Evolutionary conservation across 164 flowering plant species (phyloP).

Genomic region (Vitis vinifera): ASM3070453v1 NC_081817.1:28271001-28271500

Average conservation of each 20-base stretch:
- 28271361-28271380: too few relatives aligned
- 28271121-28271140: constrained; percentile 67
- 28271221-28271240: too few relatives aligned
- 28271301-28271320: too few relatives aligned
- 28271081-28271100: constrained; percentile 56
- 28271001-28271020: neutral
- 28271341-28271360: too few relatives aligned
- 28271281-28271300: too few relatives aligned
- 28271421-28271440: too few relatives aligned
- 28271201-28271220: neutral
- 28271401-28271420: too few relatives aligned
- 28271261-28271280: neutral
- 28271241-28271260: neutral
- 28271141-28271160: constrained; percentile 70
- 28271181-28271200: constrained; percentile 26
- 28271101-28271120: constrained; percentile 67
- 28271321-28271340: too few relatives aligned
- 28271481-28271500: too few relatives aligned
- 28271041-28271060: neutral
- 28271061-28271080: neutral
- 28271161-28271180: constrained; percentile 80
- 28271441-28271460: too few relatives aligned
- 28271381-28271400: too few relatives aligned
- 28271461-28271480: too few relatives aligned
- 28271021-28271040: neutral